Conservation (phyloP, 2,329 filamentous ascomycete species). For the Microdochium bolleyi region DNA sequence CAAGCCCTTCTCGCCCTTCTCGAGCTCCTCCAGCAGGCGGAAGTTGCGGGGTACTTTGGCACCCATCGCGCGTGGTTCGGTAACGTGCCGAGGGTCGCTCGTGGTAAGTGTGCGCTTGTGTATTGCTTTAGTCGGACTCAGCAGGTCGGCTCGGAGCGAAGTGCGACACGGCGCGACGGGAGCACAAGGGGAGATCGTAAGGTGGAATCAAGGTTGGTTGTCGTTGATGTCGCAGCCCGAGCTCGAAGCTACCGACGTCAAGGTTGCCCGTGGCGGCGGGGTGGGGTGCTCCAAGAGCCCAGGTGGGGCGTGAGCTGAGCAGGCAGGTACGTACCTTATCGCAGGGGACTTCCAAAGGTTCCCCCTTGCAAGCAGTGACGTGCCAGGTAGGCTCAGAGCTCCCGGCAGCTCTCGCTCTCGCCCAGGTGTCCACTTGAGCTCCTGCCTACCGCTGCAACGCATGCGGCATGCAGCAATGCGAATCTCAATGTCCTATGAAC, state of each 20-base stretch:
- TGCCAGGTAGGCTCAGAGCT: not conserved
- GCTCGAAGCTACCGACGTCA: not conserved
- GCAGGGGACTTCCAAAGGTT: not conserved
- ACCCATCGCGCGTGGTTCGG: conserved; percentile 9
- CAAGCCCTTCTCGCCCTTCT: conserved; percentile 97
- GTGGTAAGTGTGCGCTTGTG: not conserved
- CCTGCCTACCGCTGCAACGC: not conserved
- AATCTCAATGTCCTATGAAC: too few species aligned
- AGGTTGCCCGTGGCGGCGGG: not conserved
- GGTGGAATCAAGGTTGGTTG: too few species aligned
- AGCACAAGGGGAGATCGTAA: too few species aligned
- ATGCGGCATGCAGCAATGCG: not conserved
- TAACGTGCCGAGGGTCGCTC: not conserved
- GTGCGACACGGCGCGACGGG: too few species aligned
- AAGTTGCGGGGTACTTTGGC: conserved; percentile 93
- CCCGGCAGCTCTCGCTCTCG: not conserved
- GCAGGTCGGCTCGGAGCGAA: not conserved
- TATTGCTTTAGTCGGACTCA: not conserved
- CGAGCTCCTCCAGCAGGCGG: conserved; percentile 89
- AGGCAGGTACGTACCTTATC: not conserved
- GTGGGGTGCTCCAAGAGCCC: not conserved
- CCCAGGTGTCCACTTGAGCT: conserved; percentile 1
- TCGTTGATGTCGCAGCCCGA: not conserved
- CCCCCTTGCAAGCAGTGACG: not conserved
- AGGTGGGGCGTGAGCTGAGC: not conserved